Base-by-base conservation (phyloP, 192 early-diverging fungal genomes). In the Backusella liffmaniae region DNA sequence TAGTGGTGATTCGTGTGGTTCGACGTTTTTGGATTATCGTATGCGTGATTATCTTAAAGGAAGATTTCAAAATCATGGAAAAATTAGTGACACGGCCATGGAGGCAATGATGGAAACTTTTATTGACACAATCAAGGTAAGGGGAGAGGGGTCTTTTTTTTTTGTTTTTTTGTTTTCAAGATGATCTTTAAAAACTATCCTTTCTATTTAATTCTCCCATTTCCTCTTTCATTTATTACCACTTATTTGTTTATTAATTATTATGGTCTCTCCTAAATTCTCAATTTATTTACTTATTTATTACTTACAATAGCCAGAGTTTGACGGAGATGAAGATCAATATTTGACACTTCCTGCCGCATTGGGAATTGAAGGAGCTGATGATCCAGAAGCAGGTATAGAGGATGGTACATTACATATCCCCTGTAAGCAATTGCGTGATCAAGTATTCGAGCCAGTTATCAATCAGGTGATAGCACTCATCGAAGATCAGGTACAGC, bases 1-100 rank as follows among this genome's bases (percentile, higher is more conserved):
- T 62, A 83, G 83, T 62, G 87, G 87, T 74, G 87, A 82, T 36
- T 83, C 82, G 13, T 88, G 87, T 67, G 87, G 87, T 1, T 83
- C 82, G 0, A 80, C 79, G n/a, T 87, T 83, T 44, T 74, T 88
- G 66, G 87, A 88, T 77, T 66, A 73, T 23, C 81, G 84, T 49
- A 86, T 88, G 82, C 78, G 86, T 10, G 82, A 80, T 12, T 85
- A 83, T 51, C 62, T 88, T 66, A 79, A 81, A 35, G 73, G 72
- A 35, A 83, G 82, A 68, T 80, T 89, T 36, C 69, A 76, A 21
- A 70, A 77, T 32, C 73, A 78, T 66, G 79, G 41, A 51, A 81
- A 71, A 66, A 49, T 72, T 72, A 73, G 73, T 56, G 53, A 66
- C 16, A 51, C 36, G 9, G 86, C 86, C 66, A 68, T 78, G 56